phyloP scores from a whole-genome alignment of 768 basidiomycete species.

The Leucocoprinus sp. region DNA sequence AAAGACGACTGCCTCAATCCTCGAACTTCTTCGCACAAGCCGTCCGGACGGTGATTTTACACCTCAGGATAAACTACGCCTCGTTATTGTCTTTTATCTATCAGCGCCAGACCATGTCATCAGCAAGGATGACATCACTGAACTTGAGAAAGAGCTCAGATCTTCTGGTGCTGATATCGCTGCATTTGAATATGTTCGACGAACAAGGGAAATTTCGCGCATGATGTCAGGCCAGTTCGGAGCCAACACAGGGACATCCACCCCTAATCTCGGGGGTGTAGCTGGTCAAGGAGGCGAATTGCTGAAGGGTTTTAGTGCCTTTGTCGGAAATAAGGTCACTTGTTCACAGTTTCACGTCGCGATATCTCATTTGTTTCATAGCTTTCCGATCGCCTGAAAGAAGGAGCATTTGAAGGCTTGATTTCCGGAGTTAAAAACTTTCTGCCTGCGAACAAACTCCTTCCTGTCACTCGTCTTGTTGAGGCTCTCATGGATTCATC shows the following conservation, averaged over 20 bases:
- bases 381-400: constrained; percentile 90
- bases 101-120: constrained; percentile 75
- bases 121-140: constrained; percentile 80
- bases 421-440: constrained; percentile 98
- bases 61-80: constrained; percentile 80
- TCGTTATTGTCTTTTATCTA: constrained; percentile 93
- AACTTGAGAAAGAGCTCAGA: constrained; percentile 83
- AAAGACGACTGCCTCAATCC: constrained; percentile 69
- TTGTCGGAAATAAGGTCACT: constrained; percentile 74
- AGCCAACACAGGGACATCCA: constrained; percentile 24
- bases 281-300: constrained; percentile 74
- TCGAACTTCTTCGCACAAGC: constrained; percentile 78
- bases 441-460: constrained; percentile 87
- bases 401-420: constrained; percentile 93
- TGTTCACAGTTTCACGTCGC: not conserved
- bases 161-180: constrained; percentile 70
- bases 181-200: constrained; percentile 89
- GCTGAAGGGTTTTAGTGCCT: constrained; percentile 86
- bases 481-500: constrained; percentile 99
- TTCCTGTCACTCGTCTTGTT: constrained; percentile 85
- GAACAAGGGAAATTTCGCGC: constrained; percentile 82
- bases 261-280: constrained; percentile 54
- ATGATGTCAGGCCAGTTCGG: constrained; percentile 65
- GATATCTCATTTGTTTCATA: constrained; percentile 21
- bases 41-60: constrained; percentile 60